Percentiles rank a stretch among this genome's conserved stretches.
phyloP scores from a whole-genome alignment of 805 yeast genomes.

The Saturnispora zaruensis region DNA sequence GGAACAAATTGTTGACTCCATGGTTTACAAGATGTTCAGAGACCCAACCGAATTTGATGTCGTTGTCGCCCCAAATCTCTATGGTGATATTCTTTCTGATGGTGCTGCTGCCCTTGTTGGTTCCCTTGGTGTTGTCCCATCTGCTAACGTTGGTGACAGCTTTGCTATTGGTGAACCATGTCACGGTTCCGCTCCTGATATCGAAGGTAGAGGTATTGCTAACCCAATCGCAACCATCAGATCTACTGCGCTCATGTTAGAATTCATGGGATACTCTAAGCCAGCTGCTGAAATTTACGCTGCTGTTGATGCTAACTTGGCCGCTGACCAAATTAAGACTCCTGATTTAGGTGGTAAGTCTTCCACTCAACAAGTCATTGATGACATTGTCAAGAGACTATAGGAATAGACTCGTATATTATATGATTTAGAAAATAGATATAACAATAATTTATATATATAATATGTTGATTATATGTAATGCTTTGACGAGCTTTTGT shows the following conservation, averaged over 20 bases:
- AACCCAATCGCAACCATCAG: slow-evolving; percentile 98
- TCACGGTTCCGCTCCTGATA: slow-evolving; percentile 98
- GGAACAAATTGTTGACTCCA: slow-evolving; percentile 97
- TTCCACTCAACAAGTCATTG: slow-evolving; percentile 77
- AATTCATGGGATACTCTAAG: slow-evolving; percentile 83
- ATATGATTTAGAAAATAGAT: neutral
- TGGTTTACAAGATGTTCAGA: slow-evolving; percentile 98
- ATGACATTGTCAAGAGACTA: slow-evolving; percentile 61
- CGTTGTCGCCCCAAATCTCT: slow-evolving; percentile 96
- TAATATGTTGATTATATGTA: slow-evolving; percentile 14
- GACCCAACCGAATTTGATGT: slow-evolving; percentile 97
- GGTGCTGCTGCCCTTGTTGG: slow-evolving; percentile 99
- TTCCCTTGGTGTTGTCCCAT: slow-evolving; percentile 95
- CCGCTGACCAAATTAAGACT: slow-evolving; percentile 69
- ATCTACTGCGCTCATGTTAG: slow-evolving; percentile 95
- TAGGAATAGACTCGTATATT: slow-evolving; percentile 15
- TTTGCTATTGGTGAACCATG: slow-evolving; percentile 99
- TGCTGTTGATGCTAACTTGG: slow-evolving; percentile 90
- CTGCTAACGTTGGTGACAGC: slow-evolving; percentile 93
- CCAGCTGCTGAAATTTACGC: slow-evolving; percentile 88
- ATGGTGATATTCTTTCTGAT: slow-evolving; percentile 94
- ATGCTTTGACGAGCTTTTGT: slow-evolving; percentile 15
- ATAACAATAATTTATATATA: neutral
- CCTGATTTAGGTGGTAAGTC: slow-evolving; percentile 94
- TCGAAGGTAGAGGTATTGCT: slow-evolving; percentile 88